A percentile compares a stretch with the other conserved stretches of the same genome.
Evolutionary conservation across 768 basidiomycete genomes (phyloP).

Genomic region (Suillus americanus): DNA sequence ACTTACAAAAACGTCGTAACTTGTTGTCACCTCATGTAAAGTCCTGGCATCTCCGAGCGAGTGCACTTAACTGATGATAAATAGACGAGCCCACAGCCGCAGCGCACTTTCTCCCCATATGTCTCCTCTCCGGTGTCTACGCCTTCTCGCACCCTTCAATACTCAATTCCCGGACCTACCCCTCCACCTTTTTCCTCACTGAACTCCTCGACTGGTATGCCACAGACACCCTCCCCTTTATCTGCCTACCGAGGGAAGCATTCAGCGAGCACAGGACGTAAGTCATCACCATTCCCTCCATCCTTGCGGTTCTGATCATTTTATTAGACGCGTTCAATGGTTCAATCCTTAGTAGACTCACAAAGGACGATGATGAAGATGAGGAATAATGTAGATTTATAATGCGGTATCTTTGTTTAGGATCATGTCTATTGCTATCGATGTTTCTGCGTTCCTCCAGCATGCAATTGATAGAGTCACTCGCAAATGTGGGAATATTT

Average conservation of each 20-base stretch:
- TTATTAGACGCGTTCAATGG: slow-evolving; percentile 29
- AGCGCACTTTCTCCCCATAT: slow-evolving; percentile 30
- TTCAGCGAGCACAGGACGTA: slow-evolving; percentile 34
- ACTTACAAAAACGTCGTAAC: slow-evolving; percentile 25
- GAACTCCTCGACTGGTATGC: slow-evolving; percentile 28
- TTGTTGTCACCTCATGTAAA: slow-evolving; percentile 19
- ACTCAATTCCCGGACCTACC: slow-evolving; percentile 37
- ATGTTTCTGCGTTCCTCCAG: not conserved
- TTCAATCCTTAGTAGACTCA: slow-evolving; percentile 24
- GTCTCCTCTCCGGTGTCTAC: slow-evolving; percentile 30
- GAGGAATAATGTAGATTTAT: slow-evolving; percentile 3
- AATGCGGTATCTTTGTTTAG: slow-evolving; percentile 1
- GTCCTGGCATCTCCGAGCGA: not conserved
- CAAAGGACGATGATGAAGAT: slow-evolving; percentile 31
- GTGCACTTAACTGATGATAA: not conserved
- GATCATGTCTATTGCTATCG: slow-evolving; percentile 3
- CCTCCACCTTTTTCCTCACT: slow-evolving; percentile 38
- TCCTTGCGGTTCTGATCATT: not conserved
- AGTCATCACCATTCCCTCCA: slow-evolving; percentile 13
- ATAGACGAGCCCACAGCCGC: slow-evolving; percentile 27
- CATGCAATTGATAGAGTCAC: not conserved
- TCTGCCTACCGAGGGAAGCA: slow-evolving; percentile 41
- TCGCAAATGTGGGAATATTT: not conserved
- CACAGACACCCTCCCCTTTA: slow-evolving; percentile 39
- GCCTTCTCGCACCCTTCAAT: slow-evolving; percentile 32